phyloP scores from a whole-genome alignment of 495 filamentous ascomycete genomes.

The Xanthoparmelia taractica region DNA sequence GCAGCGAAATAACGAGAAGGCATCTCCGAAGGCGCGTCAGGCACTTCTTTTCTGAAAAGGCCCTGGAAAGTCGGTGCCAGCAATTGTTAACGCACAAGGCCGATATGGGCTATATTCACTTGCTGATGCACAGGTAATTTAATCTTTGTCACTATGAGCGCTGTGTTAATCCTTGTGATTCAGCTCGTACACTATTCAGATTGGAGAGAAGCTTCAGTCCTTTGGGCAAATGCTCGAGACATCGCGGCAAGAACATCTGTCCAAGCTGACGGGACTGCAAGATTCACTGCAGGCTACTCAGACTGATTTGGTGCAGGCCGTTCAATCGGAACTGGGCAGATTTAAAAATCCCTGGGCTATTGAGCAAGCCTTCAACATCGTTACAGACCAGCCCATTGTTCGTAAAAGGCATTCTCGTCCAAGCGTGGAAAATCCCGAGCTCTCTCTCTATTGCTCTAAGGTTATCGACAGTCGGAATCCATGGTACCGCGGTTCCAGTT shows the following conservation, averaged over 20 bases:
- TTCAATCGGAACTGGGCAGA: background rate
- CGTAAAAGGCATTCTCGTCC: background rate
- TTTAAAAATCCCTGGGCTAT: background rate
- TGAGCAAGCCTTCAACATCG: conserved; percentile 1
- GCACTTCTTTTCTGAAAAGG: conserved; percentile 1
- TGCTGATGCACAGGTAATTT: background rate
- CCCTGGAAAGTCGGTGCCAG: background rate
- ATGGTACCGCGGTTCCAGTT: background rate
- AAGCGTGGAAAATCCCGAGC: background rate
- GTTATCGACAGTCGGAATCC: background rate
- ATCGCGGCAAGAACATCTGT: background rate
- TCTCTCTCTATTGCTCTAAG: background rate
- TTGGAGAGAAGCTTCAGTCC: background rate
- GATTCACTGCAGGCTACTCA: background rate
- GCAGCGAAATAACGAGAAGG: background rate
- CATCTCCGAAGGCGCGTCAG: background rate
- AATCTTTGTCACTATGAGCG: background rate
- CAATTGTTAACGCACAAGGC: background rate
- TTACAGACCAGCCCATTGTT: background rate
- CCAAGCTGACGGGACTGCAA: background rate
- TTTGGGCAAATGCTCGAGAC: background rate
- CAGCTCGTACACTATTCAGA: background rate
- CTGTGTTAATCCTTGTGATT: background rate
- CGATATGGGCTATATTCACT: background rate
- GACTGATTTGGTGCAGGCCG: background rate